Evolutionary conservation across 495 filamentous ascomycete genomes (phyloP).

Genomic region (Corynascus novoguineensis): DNA sequence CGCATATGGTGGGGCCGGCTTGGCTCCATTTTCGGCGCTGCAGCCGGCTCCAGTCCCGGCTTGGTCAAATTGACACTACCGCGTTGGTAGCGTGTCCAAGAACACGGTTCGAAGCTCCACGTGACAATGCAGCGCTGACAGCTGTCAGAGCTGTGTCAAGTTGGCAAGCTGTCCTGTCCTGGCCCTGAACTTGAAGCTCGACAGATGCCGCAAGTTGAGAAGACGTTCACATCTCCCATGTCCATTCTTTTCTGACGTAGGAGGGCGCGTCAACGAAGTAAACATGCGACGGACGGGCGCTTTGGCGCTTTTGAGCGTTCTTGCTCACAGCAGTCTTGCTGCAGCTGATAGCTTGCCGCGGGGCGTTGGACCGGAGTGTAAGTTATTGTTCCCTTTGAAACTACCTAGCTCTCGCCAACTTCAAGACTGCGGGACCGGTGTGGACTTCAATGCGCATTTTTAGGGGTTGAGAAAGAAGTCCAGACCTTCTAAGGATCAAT

Average conservation of each 20-base stretch:
- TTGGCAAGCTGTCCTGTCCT: conserved; percentile 31
- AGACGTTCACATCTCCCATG: conserved; percentile 2
- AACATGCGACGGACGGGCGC: conserved; percentile 30
- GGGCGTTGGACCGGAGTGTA: conserved; percentile 39
- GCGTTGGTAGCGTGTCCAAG: conserved; percentile 14
- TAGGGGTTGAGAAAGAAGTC: not conserved
- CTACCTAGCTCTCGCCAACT: no score
- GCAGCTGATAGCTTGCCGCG: conserved; percentile 29
- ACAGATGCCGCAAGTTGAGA: not conserved
- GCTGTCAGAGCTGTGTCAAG: conserved; percentile 20
- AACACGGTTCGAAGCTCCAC: no score
- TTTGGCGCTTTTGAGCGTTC: conserved; percentile 32
- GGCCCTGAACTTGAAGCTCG: not conserved
- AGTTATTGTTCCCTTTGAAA: conserved; percentile 16
- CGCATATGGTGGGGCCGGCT: no score
- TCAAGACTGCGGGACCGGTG: no score
- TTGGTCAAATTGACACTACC: conserved; percentile 9
- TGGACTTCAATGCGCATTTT: no score
- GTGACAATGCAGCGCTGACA: conserved; percentile 12
- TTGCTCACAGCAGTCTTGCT: conserved; percentile 24
- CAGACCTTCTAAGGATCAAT: not conserved
- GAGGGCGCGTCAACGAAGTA: conserved; percentile 10
- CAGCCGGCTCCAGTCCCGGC: not conserved
- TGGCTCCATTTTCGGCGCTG: not conserved
- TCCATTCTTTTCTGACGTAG: not conserved